These are phyloP conservation scores for Sporothrix protearum DNA, from an alignment of 2,329 filamentous ascomycete species.

Conservation along the genomic window DNA sequence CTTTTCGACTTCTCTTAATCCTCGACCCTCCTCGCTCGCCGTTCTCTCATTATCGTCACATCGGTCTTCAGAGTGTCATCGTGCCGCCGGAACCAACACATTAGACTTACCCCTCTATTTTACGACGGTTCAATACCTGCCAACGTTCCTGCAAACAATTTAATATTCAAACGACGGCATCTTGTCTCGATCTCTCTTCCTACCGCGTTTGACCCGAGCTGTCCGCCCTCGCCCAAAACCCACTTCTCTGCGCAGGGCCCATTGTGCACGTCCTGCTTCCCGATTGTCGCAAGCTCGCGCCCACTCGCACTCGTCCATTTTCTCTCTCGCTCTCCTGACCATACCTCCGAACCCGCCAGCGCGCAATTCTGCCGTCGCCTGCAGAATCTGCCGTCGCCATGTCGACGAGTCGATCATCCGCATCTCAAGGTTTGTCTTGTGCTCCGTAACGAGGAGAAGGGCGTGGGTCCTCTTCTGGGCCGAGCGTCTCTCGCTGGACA, in stretches of 20 bases:
- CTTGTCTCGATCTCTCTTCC: background rate
- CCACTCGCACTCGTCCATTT: background rate
- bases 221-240: background rate
- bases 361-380: conserved; percentile 1
- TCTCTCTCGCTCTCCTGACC: background rate
- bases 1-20: background rate
- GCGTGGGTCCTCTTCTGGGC: background rate
- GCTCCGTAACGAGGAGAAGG: background rate
- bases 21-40: background rate
- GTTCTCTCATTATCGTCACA: background rate
- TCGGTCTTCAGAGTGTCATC: background rate
- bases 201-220: background rate
- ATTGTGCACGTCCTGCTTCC: background rate
- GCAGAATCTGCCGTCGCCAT: conserved; percentile 43
- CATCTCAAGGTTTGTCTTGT: conserved; percentile 16
- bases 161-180: background rate
- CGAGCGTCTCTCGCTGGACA: background rate
- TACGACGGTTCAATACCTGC: background rate
- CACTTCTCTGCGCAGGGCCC: background rate
- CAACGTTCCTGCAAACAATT: background rate
- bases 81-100: background rate
- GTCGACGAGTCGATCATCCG: conserved; percentile 57
- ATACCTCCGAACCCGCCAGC: background rate
- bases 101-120: conserved; percentile 12
- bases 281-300: background rate